Percentiles rank a stretch among this genome's conserved stretches.
Conservation (phyloP, 2,329 filamentous ascomycete species). For the Aureobasidium lini region DNA sequence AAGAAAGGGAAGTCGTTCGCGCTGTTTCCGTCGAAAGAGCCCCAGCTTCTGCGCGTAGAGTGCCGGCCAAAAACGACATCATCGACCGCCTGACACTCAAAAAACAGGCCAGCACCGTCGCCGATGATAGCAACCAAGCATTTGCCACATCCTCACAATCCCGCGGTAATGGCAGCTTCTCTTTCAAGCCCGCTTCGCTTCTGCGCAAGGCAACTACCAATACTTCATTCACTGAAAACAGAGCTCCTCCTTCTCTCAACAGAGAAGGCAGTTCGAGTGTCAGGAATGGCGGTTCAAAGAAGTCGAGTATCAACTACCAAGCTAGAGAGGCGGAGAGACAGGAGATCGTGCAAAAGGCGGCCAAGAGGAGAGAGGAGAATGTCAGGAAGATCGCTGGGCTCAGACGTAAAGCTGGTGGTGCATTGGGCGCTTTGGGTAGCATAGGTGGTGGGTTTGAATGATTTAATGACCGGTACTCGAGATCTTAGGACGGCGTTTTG, state of each 20-base stretch:
- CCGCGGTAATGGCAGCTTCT: background rate
- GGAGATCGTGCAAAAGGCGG: slow-evolving; percentile 43
- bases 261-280: slow-evolving; percentile 26
- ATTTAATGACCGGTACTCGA: too few species aligned
- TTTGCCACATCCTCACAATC: background rate
- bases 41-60: slow-evolving; percentile 29
- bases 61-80: slow-evolving; percentile 36
- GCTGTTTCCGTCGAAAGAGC: slow-evolving; percentile 27
- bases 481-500: too few species aligned
- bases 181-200: slow-evolving; percentile 63
- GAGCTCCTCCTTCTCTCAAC: slow-evolving; percentile 12
- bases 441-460: slow-evolving; percentile 1
- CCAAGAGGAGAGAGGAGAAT: slow-evolving; percentile 43
- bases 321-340: slow-evolving; percentile 51
- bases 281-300: slow-evolving; percentile 47
- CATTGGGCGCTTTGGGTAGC: slow-evolving; percentile 33
- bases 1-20: slow-evolving; percentile 40
- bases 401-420: slow-evolving; percentile 32
- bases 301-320: slow-evolving; percentile 53
- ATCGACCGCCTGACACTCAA: slow-evolving; percentile 70
- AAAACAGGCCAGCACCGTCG: slow-evolving; percentile 33
- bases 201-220: slow-evolving; percentile 65
- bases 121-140: slow-evolving; percentile 45
- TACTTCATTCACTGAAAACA: slow-evolving; percentile 8
- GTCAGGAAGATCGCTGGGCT: slow-evolving; percentile 38